Evolutionary conservation across 2,329 filamentous ascomycete species (phyloP).

Genomic region (Xylariales sp.): DNA sequence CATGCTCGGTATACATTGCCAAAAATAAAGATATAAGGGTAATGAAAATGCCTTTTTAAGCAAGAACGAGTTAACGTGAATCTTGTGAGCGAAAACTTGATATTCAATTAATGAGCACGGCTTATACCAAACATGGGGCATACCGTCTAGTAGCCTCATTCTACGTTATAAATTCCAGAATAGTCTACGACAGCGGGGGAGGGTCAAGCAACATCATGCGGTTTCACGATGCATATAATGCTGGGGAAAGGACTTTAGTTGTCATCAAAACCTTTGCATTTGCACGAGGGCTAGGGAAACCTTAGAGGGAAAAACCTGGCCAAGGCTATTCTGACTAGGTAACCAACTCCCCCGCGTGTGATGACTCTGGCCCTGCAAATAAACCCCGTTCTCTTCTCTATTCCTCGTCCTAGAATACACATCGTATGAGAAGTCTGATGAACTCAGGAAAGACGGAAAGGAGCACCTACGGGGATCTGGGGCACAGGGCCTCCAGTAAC

Average conservation of each 20-base stretch:
- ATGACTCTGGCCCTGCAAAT: slow-evolving; percentile 6
- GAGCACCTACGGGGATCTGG: slow-evolving; percentile 2
- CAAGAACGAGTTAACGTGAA: not conserved
- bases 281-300: slow-evolving; percentile 33
- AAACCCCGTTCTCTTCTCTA: slow-evolving; percentile 9
- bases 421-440: not conserved
- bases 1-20: not conserved
- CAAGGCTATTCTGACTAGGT: slow-evolving; percentile 30
- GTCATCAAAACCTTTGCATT: slow-evolving; percentile 31
- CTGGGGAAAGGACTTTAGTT: slow-evolving; percentile 10
- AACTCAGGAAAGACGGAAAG: not conserved
- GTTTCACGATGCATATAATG: not conserved
- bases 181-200: not conserved
- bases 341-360: slow-evolving; percentile 15
- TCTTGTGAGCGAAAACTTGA: not conserved
- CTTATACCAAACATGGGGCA: not conserved
- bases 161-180: not conserved
- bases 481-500: slow-evolving; percentile 5
- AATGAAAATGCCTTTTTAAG: not conserved
- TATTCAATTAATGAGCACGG: not conserved
- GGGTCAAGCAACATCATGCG: not conserved
- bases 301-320: slow-evolving; percentile 28
- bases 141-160: not conserved
- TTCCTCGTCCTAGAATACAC: not conserved
- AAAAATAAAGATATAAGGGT: not conserved